A percentile compares a stretch with the other conserved stretches of the same genome.
These are phyloP conservation scores for Decorospora gaudefroyi DNA, from an alignment of 2,329 filamentous ascomycete genomes.

Conservation along the genomic window DNA sequence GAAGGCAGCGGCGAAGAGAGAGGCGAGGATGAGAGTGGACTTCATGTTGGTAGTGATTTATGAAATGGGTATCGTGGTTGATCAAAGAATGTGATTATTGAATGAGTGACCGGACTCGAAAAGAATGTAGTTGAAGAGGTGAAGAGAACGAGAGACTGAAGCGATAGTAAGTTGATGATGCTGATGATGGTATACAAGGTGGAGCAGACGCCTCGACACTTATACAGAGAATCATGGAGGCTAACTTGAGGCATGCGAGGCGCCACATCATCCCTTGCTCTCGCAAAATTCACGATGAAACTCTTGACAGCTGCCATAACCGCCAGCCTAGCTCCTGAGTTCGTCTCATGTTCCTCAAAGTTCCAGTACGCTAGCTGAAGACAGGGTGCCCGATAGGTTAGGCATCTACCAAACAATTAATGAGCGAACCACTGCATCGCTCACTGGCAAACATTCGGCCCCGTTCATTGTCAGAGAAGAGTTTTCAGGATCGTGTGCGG, in stretches of 20 bases:
- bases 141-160: constrained; percentile 13
- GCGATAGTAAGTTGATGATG: not conserved
- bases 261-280: constrained; percentile 5
- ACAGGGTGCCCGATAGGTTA: constrained; percentile 12
- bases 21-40: constrained; percentile 22
- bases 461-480: constrained; percentile 22
- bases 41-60: constrained; percentile 26
- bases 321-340: constrained; percentile 15
- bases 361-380: constrained; percentile 11
- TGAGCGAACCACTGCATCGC: not conserved
- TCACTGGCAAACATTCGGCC: not conserved
- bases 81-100: constrained; percentile 11
- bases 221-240: constrained; percentile 1
- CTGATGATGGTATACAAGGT: not conserved
- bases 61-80: constrained; percentile 2
- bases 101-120: constrained; percentile 40
- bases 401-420: constrained; percentile 17
- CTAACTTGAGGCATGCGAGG: not conserved
- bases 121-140: constrained; percentile 31
- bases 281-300: constrained; percentile 16
- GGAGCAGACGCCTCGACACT: not conserved
- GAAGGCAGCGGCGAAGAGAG: constrained; percentile 25
- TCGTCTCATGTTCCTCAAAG: constrained; percentile 15
- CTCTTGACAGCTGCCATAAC: constrained; percentile 15
- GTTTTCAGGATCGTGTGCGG: constrained; percentile 23